These are phyloP conservation scores for Articulospora tetracladia DNA, from an alignment of 495 filamentous ascomycete genomes.

Conservation along the genomic window DNA sequence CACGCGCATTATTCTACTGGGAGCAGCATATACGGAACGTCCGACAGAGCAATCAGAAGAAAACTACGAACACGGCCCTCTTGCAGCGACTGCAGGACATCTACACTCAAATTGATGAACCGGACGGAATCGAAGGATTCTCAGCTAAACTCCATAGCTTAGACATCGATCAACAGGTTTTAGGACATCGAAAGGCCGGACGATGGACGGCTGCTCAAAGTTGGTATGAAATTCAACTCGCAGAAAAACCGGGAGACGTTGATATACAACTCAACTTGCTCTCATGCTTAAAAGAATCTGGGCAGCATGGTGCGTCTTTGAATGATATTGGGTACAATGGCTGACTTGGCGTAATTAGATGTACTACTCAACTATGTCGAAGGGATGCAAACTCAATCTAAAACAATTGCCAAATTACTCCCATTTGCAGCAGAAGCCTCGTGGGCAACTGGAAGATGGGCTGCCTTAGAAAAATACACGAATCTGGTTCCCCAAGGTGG, in stretches of 20 bases:
- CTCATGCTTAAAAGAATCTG: conserved; percentile 86
- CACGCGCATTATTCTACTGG: conserved; percentile 88
- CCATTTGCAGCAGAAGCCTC: conserved; percentile 86
- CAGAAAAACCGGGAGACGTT: conserved; percentile 68
- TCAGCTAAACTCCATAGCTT: conserved; percentile 78
- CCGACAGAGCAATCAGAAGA: conserved; percentile 31
- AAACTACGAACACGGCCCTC: conserved; percentile 49
- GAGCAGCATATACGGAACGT: conserved; percentile 79
- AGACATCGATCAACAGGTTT: conserved; percentile 84
- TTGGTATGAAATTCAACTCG: conserved; percentile 90
- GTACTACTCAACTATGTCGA: conserved; percentile 82
- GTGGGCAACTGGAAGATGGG: conserved; percentile 84
- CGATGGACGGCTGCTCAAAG: conserved; percentile 96
- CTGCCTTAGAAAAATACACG: conserved; percentile 67
- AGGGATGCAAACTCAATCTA: conserved; percentile 54
- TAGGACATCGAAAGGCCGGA: conserved; percentile 90
- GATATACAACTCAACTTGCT: conserved; percentile 80
- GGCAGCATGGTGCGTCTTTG: conserved; percentile 60
- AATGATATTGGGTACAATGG: neutral
- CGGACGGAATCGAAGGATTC: conserved; percentile 93
- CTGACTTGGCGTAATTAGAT: conserved; percentile 37
- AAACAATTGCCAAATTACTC: conserved; percentile 54
- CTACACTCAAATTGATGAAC: conserved; percentile 95
- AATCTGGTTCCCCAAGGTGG: conserved; percentile 42
- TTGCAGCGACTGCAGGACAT: conserved; percentile 83